Evolutionary conservation across 306 rosid genomes (phyloP).

Genomic region (Quillaja saponaria): DNA sequence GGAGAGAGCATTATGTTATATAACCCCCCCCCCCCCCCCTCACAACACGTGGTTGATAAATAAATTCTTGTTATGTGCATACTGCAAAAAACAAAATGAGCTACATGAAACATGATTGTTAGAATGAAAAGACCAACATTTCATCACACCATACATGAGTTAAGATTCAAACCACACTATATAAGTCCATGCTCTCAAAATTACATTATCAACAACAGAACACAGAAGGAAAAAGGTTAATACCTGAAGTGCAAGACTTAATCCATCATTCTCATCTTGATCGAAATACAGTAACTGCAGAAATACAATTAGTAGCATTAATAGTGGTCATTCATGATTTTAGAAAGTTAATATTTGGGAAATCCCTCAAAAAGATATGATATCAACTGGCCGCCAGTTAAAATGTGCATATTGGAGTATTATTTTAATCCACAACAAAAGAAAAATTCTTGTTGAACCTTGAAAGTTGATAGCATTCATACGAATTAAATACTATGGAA

Average conservation of each 20-base stretch:
- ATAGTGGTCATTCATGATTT: constrained; percentile 10
- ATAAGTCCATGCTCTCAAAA: too few species aligned
- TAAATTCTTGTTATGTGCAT: too few species aligned
- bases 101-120: too few species aligned
- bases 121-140: too few species aligned
- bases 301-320: constrained; percentile 16
- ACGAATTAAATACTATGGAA: too few species aligned
- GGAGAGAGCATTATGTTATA: constrained; percentile 14
- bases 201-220: neutral
- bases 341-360: neutral
- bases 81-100: too few species aligned
- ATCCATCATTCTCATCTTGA: constrained; percentile 78
- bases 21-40: neutral
- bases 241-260: constrained; percentile 97
- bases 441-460: neutral
- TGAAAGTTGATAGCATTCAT: too few species aligned
- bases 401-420: neutral
- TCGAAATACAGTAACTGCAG: constrained; percentile 83
- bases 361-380: constrained; percentile 15
- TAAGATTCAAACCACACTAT: too few species aligned
- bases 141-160: too few species aligned
- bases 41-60: too few species aligned
- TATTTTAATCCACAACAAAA: neutral
- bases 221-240: constrained; percentile 22
- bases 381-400: constrained; percentile 5